Conservation (phyloP, 345 rosid species). For the Eucalyptus microcorys region DNA sequence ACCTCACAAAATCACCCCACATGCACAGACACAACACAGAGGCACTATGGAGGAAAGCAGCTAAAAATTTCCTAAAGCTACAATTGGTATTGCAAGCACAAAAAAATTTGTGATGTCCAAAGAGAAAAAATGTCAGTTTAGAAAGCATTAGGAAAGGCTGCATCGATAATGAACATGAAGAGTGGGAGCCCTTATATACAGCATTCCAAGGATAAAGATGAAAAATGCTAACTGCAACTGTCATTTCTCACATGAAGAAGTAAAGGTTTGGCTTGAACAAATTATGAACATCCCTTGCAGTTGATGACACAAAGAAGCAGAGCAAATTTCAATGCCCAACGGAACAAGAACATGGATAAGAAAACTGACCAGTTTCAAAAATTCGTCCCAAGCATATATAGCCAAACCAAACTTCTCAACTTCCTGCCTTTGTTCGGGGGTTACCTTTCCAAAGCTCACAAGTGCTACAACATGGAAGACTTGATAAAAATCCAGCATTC, state of each 20-base stretch:
- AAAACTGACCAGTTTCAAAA: constrained; percentile 55
- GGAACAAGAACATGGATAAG: neutral
- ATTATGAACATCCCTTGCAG: neutral
- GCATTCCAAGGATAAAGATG: neutral
- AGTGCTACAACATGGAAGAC: constrained; percentile 41
- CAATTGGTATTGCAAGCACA: neutral
- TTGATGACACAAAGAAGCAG: neutral
- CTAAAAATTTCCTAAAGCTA: neutral
- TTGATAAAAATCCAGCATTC: neutral
- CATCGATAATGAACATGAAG: neutral
- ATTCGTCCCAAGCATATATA: constrained; percentile 75
- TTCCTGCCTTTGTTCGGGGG: constrained; percentile 50
- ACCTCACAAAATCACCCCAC: neutral
- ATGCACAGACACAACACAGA: neutral
- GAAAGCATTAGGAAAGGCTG: neutral
- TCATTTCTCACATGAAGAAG: neutral
- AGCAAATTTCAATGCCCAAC: neutral
- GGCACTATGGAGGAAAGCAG: neutral
- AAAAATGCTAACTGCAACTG: neutral
- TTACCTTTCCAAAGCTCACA: constrained; percentile 87
- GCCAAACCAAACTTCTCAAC: constrained; percentile 46
- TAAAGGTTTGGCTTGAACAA: neutral
- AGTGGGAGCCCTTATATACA: neutral
- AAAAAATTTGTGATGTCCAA: neutral
- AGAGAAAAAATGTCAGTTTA: neutral